phyloP scores from a whole-genome alignment of 2,329 filamentous ascomycete genomes.

The Beauveria asiatica region DNA sequence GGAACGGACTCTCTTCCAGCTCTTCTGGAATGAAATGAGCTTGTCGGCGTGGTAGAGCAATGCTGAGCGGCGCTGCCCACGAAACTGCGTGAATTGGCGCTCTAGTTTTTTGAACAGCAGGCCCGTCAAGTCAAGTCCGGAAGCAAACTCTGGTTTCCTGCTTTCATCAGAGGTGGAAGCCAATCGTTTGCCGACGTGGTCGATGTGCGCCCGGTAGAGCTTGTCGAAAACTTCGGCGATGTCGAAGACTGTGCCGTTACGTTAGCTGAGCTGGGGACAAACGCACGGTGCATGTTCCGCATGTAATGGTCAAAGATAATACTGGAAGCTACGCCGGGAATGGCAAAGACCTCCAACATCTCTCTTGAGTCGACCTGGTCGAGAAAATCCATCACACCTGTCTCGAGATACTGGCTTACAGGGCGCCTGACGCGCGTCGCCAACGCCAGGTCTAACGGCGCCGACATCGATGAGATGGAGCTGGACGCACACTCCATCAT shows the following conservation, averaged over 20 bases:
- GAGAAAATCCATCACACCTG: background rate
- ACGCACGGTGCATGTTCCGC: background rate
- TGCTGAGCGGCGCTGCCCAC: background rate
- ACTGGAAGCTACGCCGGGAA: background rate
- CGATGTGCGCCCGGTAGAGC: background rate
- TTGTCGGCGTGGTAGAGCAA: background rate
- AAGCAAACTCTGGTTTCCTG: background rate
- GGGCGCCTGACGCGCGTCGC: background rate
- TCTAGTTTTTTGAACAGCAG: background rate
- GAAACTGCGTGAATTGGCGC: background rate
- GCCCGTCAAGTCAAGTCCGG: background rate
- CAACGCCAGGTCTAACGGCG: background rate
- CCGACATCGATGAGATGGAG: background rate
- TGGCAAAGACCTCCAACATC: background rate
- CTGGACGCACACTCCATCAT: background rate
- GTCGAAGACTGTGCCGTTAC: background rate
- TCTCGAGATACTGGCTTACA: background rate
- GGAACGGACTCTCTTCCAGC: background rate
- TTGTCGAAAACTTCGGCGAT: background rate
- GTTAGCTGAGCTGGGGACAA: background rate
- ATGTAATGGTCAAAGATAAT: background rate
- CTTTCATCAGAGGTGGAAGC: background rate
- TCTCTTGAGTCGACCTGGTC: background rate
- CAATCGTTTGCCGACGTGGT: background rate
- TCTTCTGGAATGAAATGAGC: background rate